Evolutionary conservation across 2,329 filamentous ascomycete species (phyloP), one percentile per base, ranked within the genome.

Genomic region (Trichophyton rubrum): DNA sequence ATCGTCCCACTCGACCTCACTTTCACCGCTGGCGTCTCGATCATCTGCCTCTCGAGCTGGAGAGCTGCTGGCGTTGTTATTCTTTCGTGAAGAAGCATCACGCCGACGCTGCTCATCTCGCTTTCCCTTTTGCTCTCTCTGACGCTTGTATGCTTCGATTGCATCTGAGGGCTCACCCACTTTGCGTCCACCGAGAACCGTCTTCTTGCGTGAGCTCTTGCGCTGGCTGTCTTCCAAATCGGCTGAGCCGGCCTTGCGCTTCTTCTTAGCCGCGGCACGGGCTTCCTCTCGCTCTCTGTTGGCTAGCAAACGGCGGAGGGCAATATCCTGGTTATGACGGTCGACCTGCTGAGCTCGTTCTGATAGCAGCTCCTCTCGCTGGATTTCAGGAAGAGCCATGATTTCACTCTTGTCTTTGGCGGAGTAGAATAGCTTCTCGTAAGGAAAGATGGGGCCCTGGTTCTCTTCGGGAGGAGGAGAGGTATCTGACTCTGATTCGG

Each of bases 361-460:
- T 20, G 90, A 92, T 5, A 99, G 82, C 51, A 96, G 86, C 70
- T 90, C 85, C 73, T 99, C 93, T 64, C 92, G 87, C 70, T 95
- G 86, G 58, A 97, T 86, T 76, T 97, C 91, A 33, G 90, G 86
- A 82, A 96, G 85, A 61, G 80, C 82, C 81, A 93, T 85, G 64
- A 99, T 93, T 58, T 87, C 80, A 6, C 81, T 81, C 73, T 89
- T 91, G 70, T 93, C 89, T 43, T 83, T 80, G 51, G 84, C 79
- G 66, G 84, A 88, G 67, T 83, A 82, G 72, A 89, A 93, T 68
- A 93, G 85, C 67, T 92, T 91, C 65, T 99, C 93, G 64, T 96
- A 82, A 0, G 92, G 90, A 70, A 95, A 85, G 68, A 72, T 87
- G 78, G 69, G 86, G 3, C 75, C 73, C 59, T 77, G 73, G 45